Evolutionary conservation across 768 basidiomycete genomes (phyloP).

Genomic region (Termitomyces sp.): DNA sequence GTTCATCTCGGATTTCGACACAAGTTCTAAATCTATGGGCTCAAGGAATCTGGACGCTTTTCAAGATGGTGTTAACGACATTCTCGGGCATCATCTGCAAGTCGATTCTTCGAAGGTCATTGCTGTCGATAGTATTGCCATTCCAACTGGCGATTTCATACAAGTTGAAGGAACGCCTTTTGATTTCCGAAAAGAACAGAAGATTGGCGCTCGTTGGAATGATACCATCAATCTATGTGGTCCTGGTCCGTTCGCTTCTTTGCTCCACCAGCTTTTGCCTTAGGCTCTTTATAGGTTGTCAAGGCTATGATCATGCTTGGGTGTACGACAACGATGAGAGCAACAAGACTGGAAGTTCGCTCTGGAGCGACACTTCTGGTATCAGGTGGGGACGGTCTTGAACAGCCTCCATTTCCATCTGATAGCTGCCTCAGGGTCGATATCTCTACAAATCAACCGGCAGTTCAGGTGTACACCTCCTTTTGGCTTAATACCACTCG

Average conservation of each 20-base stretch:
- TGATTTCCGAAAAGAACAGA: conserved; percentile 35
- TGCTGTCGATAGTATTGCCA: conserved; percentile 30
- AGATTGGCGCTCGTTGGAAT: conserved; percentile 31
- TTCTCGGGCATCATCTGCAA: conserved; percentile 30
- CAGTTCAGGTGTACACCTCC: conserved; percentile 46
- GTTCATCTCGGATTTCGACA: not conserved
- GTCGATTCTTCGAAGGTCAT: conserved; percentile 26
- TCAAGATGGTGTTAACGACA: conserved; percentile 33
- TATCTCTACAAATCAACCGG: conserved; percentile 47
- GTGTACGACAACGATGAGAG: conserved; percentile 37
- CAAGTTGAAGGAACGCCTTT: conserved; percentile 27
- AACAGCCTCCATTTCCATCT: no score
- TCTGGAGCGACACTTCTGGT: conserved; percentile 47
- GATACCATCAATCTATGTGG: conserved; percentile 26
- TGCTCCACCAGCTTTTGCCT: not conserved
- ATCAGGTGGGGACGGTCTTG: conserved; percentile 31
- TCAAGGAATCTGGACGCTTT: conserved; percentile 51
- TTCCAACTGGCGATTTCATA: conserved; percentile 30
- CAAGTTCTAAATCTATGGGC: not conserved
- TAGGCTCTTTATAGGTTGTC: conserved; percentile 29
- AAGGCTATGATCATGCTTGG: conserved; percentile 49
- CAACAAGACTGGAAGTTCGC: conserved; percentile 26
- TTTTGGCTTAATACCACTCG: conserved; percentile 43
- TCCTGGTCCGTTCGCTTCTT: conserved; percentile 15
- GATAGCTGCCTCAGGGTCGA: conserved; percentile 36